Base-by-base conservation (phyloP, 805 yeast genomes). In the Kluyveromyces lactis region DNA sequence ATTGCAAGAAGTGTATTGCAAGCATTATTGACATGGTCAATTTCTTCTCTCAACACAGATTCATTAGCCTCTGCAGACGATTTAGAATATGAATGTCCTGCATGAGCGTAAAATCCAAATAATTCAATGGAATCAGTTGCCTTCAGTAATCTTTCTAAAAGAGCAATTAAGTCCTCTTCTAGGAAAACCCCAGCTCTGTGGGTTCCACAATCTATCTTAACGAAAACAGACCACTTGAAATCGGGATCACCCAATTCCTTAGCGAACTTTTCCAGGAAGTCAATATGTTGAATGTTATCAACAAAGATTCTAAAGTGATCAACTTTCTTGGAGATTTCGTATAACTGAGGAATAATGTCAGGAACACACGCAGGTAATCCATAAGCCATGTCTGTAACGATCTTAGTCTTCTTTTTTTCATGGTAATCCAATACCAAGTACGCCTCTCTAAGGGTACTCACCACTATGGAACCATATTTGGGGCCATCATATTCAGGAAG, bases 21-120 rank as follows among this genome's bases (percentile, higher is more conserved):
- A 2, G 86, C 90, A 8, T 53, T 54, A 45, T 75, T 71, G 3
- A 75, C 85, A 28, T 74, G 71, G 4, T 51, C 53, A 27, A 83
- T 66, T 50, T 84, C 94, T 18, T 71, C 71, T n/a, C 72, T 35
- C 26, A 84, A 57, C 28, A 58, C 65, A 2, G 51, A 52, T 38
- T 67, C 67, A 0, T 85, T 83, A 23, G 68, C 68, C 1, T 64
- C 64, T 21, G 62, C 54, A 13, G 68, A 58, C 5, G 60, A 56
- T 0, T 81, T 64, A 1, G 63, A 62, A 51, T 84, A 84, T 0
- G 89, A 78, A 52, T 79, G 84, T 2, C 94, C 94, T 1, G 86
- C 84, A 61, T 84, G 92, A 29, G 83, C 78, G 56, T 84, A 84
- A 49, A 83, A 74, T 0, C 94, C 94, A 50, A 65, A 75, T 12